phyloP scores from a whole-genome alignment of 768 basidiomycete species.

The Boletus fagicola region DNA sequence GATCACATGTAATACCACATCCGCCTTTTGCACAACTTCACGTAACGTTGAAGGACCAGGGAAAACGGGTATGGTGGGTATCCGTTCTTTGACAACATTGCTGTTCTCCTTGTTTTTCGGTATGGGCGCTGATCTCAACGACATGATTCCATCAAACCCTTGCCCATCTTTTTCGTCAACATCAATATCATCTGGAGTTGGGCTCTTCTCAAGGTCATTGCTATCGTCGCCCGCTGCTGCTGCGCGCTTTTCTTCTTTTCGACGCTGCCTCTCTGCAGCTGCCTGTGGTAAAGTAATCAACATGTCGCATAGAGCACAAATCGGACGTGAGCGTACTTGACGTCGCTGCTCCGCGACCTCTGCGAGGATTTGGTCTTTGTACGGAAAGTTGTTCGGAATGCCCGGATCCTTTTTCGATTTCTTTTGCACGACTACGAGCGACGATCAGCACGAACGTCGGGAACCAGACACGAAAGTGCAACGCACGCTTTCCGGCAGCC shows the following conservation, averaged over 20 bases:
- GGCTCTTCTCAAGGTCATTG: constrained; percentile 27
- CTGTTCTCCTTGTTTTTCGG: neutral
- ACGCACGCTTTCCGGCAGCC: constrained; percentile 80
- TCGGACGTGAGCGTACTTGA: constrained; percentile 40
- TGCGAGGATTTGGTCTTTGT: constrained; percentile 91
- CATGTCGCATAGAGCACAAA: neutral
- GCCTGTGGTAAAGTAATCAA: constrained; percentile 42
- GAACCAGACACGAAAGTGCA: neutral
- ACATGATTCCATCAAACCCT: constrained; percentile 41
- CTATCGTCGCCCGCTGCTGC: constrained; percentile 30
- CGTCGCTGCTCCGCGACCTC: constrained; percentile 83
- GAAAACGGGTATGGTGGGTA: constrained; percentile 22
- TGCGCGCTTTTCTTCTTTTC: constrained; percentile 64
- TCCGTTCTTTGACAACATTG: neutral
- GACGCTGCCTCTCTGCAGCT: constrained; percentile 70
- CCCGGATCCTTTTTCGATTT: constrained; percentile 75
- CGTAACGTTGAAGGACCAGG: constrained; percentile 31
- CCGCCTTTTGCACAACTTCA: constrained; percentile 66
- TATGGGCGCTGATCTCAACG: constrained; percentile 12
- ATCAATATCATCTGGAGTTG: constrained; percentile 28
- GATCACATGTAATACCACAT: constrained; percentile 77
- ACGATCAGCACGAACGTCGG: constrained; percentile 1
- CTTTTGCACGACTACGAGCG: constrained; percentile 38
- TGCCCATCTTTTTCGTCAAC: constrained; percentile 30
- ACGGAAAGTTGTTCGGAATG: constrained; percentile 90